phyloP scores from a whole-genome alignment of 495 filamentous ascomycete genomes.

The Cercophora sp. region DNA sequence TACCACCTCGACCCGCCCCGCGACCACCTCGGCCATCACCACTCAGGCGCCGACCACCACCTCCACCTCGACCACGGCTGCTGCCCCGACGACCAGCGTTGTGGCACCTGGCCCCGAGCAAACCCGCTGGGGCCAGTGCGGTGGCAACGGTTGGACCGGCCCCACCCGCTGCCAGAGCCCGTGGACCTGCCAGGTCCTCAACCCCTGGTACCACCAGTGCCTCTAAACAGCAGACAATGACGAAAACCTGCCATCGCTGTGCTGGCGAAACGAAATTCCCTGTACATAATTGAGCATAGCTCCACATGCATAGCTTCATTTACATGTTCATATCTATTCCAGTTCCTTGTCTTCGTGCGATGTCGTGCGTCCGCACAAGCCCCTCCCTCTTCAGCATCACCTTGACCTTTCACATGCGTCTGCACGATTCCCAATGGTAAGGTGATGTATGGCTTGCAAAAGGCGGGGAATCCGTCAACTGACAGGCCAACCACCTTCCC shows the following conservation, averaged over 20 bases:
- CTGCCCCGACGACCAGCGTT: slow-evolving; percentile 17
- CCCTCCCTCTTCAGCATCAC: too few species aligned
- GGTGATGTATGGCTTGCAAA: too few species aligned
- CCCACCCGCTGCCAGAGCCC: slow-evolving; percentile 37
- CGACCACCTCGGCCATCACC: not conserved
- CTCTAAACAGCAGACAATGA: slow-evolving; percentile 17
- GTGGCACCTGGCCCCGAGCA: slow-evolving; percentile 9
- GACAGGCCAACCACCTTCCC: too few species aligned
- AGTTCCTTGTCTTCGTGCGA: too few species aligned
- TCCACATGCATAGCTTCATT: not conserved
- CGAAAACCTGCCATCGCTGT: not conserved
- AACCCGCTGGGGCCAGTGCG: slow-evolving; percentile 40
- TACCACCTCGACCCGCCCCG: slow-evolving; percentile 14
- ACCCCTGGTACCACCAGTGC: slow-evolving; percentile 42
- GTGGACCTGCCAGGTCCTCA: slow-evolving; percentile 36
- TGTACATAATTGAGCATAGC: not conserved
- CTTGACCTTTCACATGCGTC: too few species aligned
- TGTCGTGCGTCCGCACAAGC: too few species aligned
- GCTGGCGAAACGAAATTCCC: not conserved
- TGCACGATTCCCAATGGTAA: too few species aligned
- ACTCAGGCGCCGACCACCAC: slow-evolving; percentile 1
- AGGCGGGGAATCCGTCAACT: too few species aligned
- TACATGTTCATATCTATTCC: too few species aligned
- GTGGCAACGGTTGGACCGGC: slow-evolving; percentile 36
- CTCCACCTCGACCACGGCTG: slow-evolving; percentile 7